Evolutionary conservation across 2,329 filamentous ascomycete genomes (phyloP), one percentile per base, ranked within the genome.

Genomic region (Aureobasidium pullulans): DNA sequence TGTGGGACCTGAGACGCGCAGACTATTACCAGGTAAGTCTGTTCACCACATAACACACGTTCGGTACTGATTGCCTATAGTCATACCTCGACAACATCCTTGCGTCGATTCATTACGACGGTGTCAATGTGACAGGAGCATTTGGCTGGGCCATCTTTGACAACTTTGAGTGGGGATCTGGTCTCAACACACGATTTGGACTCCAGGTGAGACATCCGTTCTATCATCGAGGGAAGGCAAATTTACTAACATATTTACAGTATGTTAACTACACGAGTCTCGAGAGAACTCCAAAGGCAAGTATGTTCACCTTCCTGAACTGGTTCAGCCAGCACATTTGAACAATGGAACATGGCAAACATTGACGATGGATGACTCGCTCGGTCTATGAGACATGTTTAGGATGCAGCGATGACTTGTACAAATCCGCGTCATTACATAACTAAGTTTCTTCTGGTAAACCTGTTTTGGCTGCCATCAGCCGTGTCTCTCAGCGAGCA

Each of bases 91-190:
- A 71, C 34, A 69, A 66, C n/a, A 67, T 73, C 16, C 65, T 73
- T 6, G 67, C 70, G 4, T 67, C 69, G 16, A 61, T 72, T 16
- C 70, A 29, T 11, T 60, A 64, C 31, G 70, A 73, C 56, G 68
- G 67, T 4, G 67, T 73, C 2, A 68, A 71, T 56, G 68, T 73
- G 6, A 68, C 70, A 0, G 71, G 70, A 0, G 62, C 66, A 40
- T 61, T 71, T 57, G 71, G 66, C 2, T 73, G 70, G 71, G 69
- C 67, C 43, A 69, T 72, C 28, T 68, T 69, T 19, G 71, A 72
- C 60, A 73, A 72, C 59, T 61, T 73, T 54, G 72, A 74, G 61
- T 73, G 71, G 71, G 62, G 50, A 16, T 61, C 63, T 31, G 76
- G 76, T 1, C 65, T 66, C 39, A 59, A 62, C 6, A 68, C 67